A percentile compares a stretch with the other conserved stretches of the same genome.
Evolutionary conservation across 306 rosid species (phyloP).

Genomic region (Inga oerstediana): DNA sequence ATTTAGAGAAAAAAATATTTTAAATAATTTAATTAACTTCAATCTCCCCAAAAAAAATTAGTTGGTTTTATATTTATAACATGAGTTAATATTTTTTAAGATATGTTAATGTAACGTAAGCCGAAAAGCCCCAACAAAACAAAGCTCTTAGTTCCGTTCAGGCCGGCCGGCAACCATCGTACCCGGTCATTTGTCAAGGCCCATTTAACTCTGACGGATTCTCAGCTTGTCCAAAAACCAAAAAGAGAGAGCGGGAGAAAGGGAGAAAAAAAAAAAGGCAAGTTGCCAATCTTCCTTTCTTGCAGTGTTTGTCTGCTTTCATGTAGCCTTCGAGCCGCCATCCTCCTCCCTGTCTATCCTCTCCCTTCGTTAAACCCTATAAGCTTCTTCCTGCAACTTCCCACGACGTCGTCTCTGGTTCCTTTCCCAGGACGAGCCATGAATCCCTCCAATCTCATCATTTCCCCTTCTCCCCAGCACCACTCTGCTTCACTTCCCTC

Average conservation of each 20-base stretch:
- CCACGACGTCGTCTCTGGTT: conserved; percentile 42
- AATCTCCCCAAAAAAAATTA: too few relatives aligned
- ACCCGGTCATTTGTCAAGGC: neutral
- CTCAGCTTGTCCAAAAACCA: neutral
- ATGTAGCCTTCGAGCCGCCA: neutral
- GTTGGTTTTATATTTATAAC: too few relatives aligned
- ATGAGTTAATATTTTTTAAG: too few relatives aligned
- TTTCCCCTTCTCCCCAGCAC: conserved; percentile 47
- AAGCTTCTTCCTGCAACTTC: conserved; percentile 4
- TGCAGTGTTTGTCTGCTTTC: neutral
- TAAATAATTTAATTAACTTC: too few relatives aligned
- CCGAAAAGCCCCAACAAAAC: too few relatives aligned
- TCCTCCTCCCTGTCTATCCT: conserved; percentile 4
- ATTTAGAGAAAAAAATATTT: too few relatives aligned
- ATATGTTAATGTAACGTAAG: too few relatives aligned
- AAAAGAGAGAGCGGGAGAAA: neutral
- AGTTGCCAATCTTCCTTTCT: neutral
- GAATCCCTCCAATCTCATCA: conserved; percentile 66
- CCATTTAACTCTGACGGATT: neutral
- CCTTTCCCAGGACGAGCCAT: conserved; percentile 38
- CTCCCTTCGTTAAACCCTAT: conserved; percentile 17
- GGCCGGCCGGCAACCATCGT: neutral
- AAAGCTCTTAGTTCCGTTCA: too few relatives aligned
- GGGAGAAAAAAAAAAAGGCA: neutral
- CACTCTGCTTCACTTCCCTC: conserved; percentile 44